phyloP scores from a whole-genome alignment of 495 filamentous ascomycete genomes.

The Elasticomyces elasticus region DNA sequence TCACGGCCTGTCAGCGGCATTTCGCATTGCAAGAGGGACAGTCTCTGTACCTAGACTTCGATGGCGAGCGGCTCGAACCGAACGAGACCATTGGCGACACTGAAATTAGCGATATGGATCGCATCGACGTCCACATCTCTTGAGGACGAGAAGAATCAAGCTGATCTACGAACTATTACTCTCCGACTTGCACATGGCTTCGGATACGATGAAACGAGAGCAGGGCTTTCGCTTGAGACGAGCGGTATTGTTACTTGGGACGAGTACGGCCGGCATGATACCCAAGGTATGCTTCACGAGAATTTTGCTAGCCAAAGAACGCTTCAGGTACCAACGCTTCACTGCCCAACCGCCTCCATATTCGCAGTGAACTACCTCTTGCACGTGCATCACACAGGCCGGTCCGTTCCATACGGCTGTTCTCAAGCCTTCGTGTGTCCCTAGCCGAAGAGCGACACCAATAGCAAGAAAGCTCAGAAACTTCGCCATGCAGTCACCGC shows the following conservation, averaged over 20 bases:
- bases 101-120: conserved; percentile 72
- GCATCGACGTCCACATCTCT: conserved; percentile 63
- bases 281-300: background rate
- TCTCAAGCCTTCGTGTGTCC: too few species aligned
- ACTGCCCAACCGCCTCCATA: background rate
- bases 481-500: background rate
- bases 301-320: background rate
- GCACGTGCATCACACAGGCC: background rate
- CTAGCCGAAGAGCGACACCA: too few species aligned
- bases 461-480: background rate
- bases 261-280: background rate
- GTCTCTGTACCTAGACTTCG: conserved; percentile 58
- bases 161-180: background rate
- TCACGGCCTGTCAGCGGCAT: conserved; percentile 42
- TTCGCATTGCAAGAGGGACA: conserved; percentile 38
- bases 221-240: background rate
- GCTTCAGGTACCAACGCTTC: background rate
- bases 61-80: conserved; percentile 64
- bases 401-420: conserved; percentile 14
- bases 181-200: too few species aligned
- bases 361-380: background rate
- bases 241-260: too few species aligned
- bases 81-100: conserved; percentile 51
- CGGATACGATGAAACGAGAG: background rate
- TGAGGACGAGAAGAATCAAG: conserved; percentile 18